Evolutionary conservation across 176 grass and related monocot genomes (phyloP), one percentile per base, ranked within the genome.

Genomic region (Eleusine indica): DNA sequence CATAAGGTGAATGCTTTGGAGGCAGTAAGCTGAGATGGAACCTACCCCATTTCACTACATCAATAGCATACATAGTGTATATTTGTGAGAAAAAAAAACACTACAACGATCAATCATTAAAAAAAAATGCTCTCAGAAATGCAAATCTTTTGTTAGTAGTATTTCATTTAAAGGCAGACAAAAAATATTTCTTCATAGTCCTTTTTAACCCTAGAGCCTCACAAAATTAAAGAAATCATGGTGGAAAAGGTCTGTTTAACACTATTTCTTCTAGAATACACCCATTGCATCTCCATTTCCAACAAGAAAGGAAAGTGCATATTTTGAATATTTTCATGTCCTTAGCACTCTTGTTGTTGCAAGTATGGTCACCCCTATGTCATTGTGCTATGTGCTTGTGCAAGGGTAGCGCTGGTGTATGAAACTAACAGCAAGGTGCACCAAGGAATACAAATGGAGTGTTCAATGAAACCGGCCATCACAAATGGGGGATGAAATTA

Each of bases 401-500:
- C 63, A 69, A 12, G 9, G 16, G 5, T 21, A 22, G 13, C 4
- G 9, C 38, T 46, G 21, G 73, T 46, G 6, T 35, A 76, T 43
- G 51, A 76, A 76, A 42, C 3, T 21, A 32, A 57, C 21, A 76
- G 6, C 22, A 58, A 69, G 2, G 46, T 35, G 38, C 73, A 43
- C 1, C 43, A 40, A 49, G 1, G 47, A 66, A 71, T 32, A 18
- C 14, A 71, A 53, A 68, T 44, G 52, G 9, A 57, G 35, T 75
- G 64, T 13, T 16, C 22, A 54, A 64, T 2, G 25, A 30, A 64
- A 64, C 9, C 11, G 30, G 47, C 0, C 11, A 1, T 73, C 37
- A 61, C 53, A 74, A 81, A 74, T 81, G 9, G 38, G 29, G 3
- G n/a, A 76, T 25, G 28, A 41, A 82, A 69, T 17, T 29, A 75